Conservation (phyloP, 1,284 basidiomycete genomes). For the Schizophyllum commune region DNA sequence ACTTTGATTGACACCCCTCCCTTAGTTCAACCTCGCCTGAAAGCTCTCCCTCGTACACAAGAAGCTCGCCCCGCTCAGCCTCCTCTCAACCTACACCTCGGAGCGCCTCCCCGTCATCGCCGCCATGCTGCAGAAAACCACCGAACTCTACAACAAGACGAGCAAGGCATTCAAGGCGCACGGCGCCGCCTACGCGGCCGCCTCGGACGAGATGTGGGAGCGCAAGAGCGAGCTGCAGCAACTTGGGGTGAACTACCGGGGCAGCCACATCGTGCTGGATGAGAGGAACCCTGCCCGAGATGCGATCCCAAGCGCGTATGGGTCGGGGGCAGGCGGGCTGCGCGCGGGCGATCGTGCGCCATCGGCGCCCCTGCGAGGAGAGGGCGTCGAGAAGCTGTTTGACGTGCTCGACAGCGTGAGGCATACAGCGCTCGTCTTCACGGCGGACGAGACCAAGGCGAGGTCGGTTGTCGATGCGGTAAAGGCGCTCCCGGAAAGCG, state of each 20-base stretch:
- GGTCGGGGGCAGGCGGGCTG: background rate
- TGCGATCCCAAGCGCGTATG: background rate
- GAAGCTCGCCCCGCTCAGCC: background rate
- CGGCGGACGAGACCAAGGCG: background rate
- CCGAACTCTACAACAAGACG: slow-evolving; percentile 1
- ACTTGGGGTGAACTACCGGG: slow-evolving; percentile 40
- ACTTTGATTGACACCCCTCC: background rate
- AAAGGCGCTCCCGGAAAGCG: background rate
- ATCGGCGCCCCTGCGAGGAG: background rate
- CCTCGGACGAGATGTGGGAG: slow-evolving; percentile 10
- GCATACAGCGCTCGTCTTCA: slow-evolving; percentile 4
- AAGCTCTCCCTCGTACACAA: slow-evolving; percentile 6
- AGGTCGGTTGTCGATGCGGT: background rate
- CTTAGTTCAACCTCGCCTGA: slow-evolving; percentile 9
- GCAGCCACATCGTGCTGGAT: slow-evolving; percentile 38
- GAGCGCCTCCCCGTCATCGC: slow-evolving; percentile 10
- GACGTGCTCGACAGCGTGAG: background rate
- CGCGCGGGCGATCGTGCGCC: slow-evolving; percentile 1
- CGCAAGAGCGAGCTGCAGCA: slow-evolving; percentile 23
- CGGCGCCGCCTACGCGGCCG: background rate
- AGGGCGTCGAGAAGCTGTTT: background rate
- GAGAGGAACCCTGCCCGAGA: slow-evolving; percentile 15
- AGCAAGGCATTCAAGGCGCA: background rate
- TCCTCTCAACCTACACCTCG: slow-evolving; percentile 4
- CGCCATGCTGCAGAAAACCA: slow-evolving; percentile 6